These are phyloP conservation scores for Xanthoceras sorbifolium DNA, from an alignment of 345 rosid species.

Conservation along the genomic window DNA sequence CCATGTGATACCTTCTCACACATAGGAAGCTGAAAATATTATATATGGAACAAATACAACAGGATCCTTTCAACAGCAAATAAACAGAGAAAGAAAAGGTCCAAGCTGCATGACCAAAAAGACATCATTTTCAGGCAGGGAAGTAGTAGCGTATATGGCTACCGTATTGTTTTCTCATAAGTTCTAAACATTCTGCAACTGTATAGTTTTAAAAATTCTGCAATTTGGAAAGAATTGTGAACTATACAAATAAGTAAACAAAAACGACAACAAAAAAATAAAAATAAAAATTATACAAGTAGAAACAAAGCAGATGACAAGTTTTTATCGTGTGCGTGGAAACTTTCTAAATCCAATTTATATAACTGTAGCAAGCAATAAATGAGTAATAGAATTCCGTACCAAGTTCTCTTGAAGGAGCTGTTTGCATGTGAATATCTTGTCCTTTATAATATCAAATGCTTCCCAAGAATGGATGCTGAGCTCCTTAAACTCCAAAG, in stretches of 20 bases:
- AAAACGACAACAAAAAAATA: neutral
- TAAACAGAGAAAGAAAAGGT: no score
- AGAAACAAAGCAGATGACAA: neutral
- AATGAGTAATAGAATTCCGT: neutral
- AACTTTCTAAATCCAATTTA: neutral
- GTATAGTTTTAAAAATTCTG: neutral
- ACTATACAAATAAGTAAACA: neutral
- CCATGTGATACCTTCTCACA: neutral
- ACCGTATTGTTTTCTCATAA: neutral
- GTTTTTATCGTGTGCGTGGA: neutral
- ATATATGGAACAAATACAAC: neutral
- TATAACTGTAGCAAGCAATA: neutral
- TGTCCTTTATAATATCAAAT: constrained; percentile 78
- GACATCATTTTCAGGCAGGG: neutral
- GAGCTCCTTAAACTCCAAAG: constrained; percentile 67
- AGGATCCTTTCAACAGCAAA: neutral
- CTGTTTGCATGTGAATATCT: constrained; percentile 73
- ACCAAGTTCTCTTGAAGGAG: constrained; percentile 72
- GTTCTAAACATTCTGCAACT: neutral
- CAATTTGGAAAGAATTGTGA: neutral
- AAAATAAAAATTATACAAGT: neutral
- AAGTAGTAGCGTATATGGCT: neutral
- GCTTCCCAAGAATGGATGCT: constrained; percentile 65
- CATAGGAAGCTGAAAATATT: neutral
- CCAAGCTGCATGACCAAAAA: no score